These are phyloP conservation scores for Phytophthora melonis DNA, from an alignment of 352 stramenopile species.

Conservation along the genomic window DNA sequence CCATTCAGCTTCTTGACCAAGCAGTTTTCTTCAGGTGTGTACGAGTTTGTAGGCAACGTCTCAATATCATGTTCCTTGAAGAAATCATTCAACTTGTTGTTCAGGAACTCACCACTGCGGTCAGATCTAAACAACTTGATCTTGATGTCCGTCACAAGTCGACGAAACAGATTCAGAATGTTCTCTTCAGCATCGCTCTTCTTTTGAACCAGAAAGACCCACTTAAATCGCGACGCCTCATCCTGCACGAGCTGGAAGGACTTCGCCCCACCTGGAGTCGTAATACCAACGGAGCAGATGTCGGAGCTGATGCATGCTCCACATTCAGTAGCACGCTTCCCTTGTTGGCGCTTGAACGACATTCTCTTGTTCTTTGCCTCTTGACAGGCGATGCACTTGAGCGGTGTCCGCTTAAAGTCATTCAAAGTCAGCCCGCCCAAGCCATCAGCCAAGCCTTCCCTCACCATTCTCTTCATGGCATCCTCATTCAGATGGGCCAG, in stretches of 20 bases:
- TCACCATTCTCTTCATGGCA: conserved; percentile 4
- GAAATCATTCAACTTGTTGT: background rate
- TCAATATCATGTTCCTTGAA: background rate
- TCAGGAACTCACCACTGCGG: background rate
- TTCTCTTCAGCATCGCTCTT: background rate
- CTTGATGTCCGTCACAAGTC: background rate
- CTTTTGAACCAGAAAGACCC: conserved; percentile 2
- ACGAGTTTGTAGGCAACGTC: background rate
- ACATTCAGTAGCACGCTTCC: background rate
- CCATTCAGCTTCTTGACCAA: background rate
- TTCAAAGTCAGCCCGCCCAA: background rate
- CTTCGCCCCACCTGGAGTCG: background rate
- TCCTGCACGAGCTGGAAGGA: conserved; percentile 22
- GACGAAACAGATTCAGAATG: background rate
- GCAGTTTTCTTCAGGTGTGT: background rate
- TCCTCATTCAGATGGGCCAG: conserved; percentile 2
- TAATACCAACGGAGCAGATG: background rate
- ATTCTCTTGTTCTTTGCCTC: conserved; percentile 3
- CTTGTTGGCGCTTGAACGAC: background rate
- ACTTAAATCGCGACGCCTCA: conserved; percentile 22
- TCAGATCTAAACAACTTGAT: background rate
- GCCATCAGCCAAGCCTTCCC: background rate
- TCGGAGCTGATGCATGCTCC: background rate
- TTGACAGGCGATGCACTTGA: conserved; percentile 1
- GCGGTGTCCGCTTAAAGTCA: background rate